A percentile compares a stretch with the other conserved stretches of the same genome.
Conservation (phyloP, 2,329 filamentous ascomycete species). For the Beauveria rudraprayagi region DNA sequence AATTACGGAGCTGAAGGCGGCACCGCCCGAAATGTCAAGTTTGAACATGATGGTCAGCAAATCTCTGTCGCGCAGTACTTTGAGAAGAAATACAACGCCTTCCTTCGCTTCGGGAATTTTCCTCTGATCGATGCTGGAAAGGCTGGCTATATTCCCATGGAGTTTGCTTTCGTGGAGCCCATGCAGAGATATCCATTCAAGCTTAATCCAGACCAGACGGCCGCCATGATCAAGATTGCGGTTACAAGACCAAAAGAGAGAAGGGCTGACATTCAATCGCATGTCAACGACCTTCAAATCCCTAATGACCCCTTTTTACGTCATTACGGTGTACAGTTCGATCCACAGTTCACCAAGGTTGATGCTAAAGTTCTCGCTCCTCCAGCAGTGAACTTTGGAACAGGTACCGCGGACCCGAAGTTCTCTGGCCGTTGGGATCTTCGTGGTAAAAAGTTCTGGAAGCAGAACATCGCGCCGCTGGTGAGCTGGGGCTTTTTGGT, state of each 20-base stretch:
- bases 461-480: constrained; percentile 54
- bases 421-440: constrained; percentile 79
- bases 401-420: constrained; percentile 50
- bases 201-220: constrained; percentile 56
- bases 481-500: constrained; percentile 68
- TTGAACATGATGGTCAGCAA: constrained; percentile 42
- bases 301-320: constrained; percentile 64
- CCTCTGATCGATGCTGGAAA: constrained; percentile 52
- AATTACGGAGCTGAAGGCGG: constrained; percentile 38
- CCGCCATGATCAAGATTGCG: constrained; percentile 87
- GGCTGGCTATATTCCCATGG: constrained; percentile 52
- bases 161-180: constrained; percentile 43
- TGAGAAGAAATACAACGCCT: constrained; percentile 42
- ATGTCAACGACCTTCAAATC: constrained; percentile 53
- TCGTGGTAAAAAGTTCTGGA: constrained; percentile 66
- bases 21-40: constrained; percentile 43
- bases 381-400: constrained; percentile 63
- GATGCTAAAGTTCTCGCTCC: constrained; percentile 63
- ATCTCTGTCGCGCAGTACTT: constrained; percentile 49
- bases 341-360: constrained; percentile 52
- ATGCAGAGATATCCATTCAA: constrained; percentile 58
- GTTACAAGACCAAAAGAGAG: constrained; percentile 68
- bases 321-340: constrained; percentile 67
- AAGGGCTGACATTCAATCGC: constrained; percentile 50
- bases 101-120: constrained; percentile 37